phyloP scores from a whole-genome alignment of 352 stramenopile species.

The Phytophthora pistaciae region DNA sequence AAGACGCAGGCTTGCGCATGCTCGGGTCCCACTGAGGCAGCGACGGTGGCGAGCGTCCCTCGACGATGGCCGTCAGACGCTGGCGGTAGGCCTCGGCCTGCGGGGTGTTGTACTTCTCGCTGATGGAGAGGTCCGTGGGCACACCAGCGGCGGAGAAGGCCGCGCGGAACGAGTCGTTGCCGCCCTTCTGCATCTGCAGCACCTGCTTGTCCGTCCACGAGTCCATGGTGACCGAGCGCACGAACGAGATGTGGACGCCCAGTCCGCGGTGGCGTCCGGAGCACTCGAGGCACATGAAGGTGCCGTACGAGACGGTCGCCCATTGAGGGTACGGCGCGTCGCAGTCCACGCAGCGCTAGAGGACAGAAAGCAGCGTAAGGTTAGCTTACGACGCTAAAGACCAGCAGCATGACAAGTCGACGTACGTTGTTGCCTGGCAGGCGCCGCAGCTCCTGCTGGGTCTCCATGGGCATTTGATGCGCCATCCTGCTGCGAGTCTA shows the following conservation, averaged over 20 bases:
- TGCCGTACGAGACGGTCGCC: constrained; percentile 95
- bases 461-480: constrained; percentile 88
- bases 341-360: constrained; percentile 94
- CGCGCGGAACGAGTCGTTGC: constrained; percentile 77
- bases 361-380: constrained; percentile 1
- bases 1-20: constrained; percentile 51
- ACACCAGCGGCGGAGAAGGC: constrained; percentile 73
- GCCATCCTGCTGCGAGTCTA: constrained; percentile 44
- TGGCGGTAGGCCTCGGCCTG: constrained; percentile 81
- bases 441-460: constrained; percentile 85
- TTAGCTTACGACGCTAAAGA: too few species aligned
- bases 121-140: constrained; percentile 77
- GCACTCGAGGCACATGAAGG: constrained; percentile 97
- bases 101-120: constrained; percentile 87
- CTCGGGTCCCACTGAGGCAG: constrained; percentile 77
- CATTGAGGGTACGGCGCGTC: constrained; percentile 94
- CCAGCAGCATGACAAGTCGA: too few species aligned
- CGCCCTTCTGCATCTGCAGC: constrained; percentile 84
- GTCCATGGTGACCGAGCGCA: constrained; percentile 90
- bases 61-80: constrained; percentile 67
- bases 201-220: constrained; percentile 91
- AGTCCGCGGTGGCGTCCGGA: constrained; percentile 92
- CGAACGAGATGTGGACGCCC: constrained; percentile 95
- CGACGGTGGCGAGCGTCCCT: constrained; percentile 54
- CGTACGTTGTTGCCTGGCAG: constrained; percentile 88